Evolutionary conservation across 78 protist genomes (phyloP).

Genomic region (Dictyostelium citrinum): DNA sequence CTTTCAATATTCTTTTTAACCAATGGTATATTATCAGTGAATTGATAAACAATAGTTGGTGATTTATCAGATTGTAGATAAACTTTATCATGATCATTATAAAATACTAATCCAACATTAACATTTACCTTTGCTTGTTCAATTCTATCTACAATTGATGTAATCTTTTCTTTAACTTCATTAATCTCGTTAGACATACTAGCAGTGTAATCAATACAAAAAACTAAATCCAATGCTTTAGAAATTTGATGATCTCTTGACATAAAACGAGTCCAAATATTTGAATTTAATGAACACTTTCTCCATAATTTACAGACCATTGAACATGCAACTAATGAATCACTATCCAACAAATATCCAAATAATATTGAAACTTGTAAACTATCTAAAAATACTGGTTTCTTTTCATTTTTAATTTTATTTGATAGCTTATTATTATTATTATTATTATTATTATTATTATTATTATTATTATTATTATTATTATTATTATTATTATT

Average conservation of each 20-base stretch:
- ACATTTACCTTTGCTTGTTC: neutral
- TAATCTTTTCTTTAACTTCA: neutral
- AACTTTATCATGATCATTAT: slow-evolving; percentile 3
- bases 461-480: neutral
- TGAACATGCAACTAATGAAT: slow-evolving; percentile 17
- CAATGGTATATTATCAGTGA: neutral
- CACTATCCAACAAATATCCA: neutral
- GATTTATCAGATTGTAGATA: neutral
- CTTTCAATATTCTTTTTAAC: neutral
- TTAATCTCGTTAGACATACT: slow-evolving; percentile 33
- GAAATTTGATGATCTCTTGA: neutral
- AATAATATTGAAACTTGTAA: slow-evolving; percentile 17
- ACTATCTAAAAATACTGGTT: neutral
- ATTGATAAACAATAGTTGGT: neutral
- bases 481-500: neutral
- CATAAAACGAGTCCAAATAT: slow-evolving; percentile 47
- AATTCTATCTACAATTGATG: slow-evolving; percentile 27
- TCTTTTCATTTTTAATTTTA: neutral
- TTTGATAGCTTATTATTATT: neutral
- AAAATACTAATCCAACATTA: slow-evolving; percentile 36
- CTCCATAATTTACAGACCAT: slow-evolving; percentile 46
- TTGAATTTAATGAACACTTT: slow-evolving; percentile 31
- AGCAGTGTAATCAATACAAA: slow-evolving; percentile 28
- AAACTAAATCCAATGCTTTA: slow-evolving; percentile 24
- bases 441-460: slow-evolving; percentile 5